A percentile compares a stretch with the other conserved stretches of the same genome.
These are phyloP conservation scores for Bipolaris oryzae DNA, from an alignment of 2,329 filamentous ascomycete species.

Conservation along the genomic window DNA sequence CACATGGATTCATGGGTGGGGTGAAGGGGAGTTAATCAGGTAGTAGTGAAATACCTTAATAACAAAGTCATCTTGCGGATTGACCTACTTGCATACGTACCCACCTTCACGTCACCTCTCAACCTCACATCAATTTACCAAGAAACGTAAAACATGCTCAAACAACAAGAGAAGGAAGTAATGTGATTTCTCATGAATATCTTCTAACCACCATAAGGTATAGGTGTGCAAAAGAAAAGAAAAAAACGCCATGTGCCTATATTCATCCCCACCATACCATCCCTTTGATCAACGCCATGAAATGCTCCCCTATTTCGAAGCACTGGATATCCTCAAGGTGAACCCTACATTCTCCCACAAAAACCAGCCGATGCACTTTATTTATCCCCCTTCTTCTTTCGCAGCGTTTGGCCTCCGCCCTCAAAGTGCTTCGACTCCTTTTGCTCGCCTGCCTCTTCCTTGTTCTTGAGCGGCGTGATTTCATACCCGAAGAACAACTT, in stretches of 20 bases:
- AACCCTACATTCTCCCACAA: neutral
- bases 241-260: constrained; percentile 30
- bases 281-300: constrained; percentile 29
- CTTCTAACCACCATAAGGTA: constrained; percentile 5
- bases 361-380: constrained; percentile 11
- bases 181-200: neutral
- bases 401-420: constrained; percentile 82
- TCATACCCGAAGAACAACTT: constrained; percentile 98
- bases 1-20: neutral
- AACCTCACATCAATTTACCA: neutral
- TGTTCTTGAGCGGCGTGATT: constrained; percentile 83
- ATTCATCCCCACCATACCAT: constrained; percentile 1
- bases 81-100: neutral
- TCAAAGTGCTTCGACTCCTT: constrained; percentile 70
- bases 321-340: neutral
- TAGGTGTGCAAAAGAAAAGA: constrained; percentile 18
- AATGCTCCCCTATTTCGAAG: constrained; percentile 22
- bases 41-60: neutral
- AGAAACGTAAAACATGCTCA: neutral
- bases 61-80: too few relatives aligned
- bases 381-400: constrained; percentile 70
- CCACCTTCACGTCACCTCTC: neutral
- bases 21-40: neutral
- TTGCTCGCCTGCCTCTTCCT: constrained; percentile 68
- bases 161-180: neutral